phyloP scores from a whole-genome alignment of 1,284 basidiomycete species.

The Puccinia triticina region DNA sequence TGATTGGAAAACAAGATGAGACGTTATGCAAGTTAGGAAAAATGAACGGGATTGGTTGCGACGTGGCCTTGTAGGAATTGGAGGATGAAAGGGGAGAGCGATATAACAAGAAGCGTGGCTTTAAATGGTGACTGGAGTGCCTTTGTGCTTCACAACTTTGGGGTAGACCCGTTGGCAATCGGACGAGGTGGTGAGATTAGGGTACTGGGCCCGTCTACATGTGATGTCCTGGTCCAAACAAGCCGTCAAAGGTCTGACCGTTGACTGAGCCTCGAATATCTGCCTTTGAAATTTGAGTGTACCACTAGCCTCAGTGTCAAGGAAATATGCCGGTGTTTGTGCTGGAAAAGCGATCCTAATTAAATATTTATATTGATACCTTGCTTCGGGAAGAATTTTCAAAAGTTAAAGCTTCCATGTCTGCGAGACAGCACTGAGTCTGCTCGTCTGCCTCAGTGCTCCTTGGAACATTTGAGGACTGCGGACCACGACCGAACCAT shows the following conservation, averaged over 20 bases:
- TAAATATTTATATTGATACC: too few relatives aligned
- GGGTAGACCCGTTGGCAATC: not conserved
- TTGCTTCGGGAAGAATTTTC: not conserved
- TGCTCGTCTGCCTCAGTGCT: too few relatives aligned
- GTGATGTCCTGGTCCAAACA: constrained; percentile 12
- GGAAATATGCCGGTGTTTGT: not conserved
- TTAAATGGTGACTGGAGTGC: not conserved
- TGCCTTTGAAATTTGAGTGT: not conserved
- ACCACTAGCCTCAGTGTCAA: not conserved
- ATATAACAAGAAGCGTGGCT: not conserved
- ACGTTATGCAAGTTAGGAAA: not conserved
- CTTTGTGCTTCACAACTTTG: not conserved
- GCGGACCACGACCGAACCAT: not conserved
- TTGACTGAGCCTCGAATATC: not conserved
- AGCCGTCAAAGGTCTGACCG: not conserved
- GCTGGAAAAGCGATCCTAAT: not conserved
- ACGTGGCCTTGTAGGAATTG: not conserved
- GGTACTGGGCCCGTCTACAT: not conserved
- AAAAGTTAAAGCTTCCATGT: not conserved
- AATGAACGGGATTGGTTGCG: not conserved
- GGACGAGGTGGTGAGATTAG: not conserved
- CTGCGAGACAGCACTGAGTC: not conserved
- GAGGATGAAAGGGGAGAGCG: not conserved
- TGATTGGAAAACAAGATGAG: not conserved
- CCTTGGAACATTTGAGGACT: too few relatives aligned